Conservation (phyloP, 257 asterid genomes). For the Ocimum tenuiflorum region DNA sequence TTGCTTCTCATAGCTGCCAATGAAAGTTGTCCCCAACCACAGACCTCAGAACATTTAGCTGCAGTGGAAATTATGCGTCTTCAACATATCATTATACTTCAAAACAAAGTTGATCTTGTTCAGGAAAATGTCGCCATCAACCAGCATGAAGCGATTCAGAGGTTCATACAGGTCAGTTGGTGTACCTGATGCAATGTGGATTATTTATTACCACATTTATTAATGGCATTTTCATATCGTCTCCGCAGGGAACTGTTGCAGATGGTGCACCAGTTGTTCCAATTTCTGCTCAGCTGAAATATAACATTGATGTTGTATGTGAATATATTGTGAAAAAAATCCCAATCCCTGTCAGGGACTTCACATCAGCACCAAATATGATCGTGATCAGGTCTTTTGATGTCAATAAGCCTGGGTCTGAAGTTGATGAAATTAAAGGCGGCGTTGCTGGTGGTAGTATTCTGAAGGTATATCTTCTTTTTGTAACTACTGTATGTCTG, state of each 20-base stretch:
- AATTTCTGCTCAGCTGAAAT: constrained; percentile 94
- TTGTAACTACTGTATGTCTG: background rate
- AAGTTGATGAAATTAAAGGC: constrained; percentile 91
- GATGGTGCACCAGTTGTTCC: constrained; percentile 91
- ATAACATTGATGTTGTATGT: constrained; percentile 83
- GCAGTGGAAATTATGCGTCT: constrained; percentile 97
- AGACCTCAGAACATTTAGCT: constrained; percentile 94
- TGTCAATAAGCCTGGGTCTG: constrained; percentile 96
- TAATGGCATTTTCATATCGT: constrained; percentile 8
- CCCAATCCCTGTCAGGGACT: constrained; percentile 89
- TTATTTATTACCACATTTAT: background rate
- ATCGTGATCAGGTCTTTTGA: constrained; percentile 95
- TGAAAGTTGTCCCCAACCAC: constrained; percentile 97
- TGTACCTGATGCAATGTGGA: background rate
- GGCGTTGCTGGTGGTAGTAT: constrained; percentile 99
- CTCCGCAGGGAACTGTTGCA: constrained; percentile 85
- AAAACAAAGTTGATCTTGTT: constrained; percentile 93
- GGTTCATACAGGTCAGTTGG: constrained; percentile 67
- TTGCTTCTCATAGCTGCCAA: constrained; percentile 91
- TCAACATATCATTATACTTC: constrained; percentile 84
- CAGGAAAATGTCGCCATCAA: constrained; percentile 96
- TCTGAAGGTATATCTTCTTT: constrained; percentile 50
- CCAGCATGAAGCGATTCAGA: constrained; percentile 94
- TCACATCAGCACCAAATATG: constrained; percentile 90
- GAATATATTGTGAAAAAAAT: constrained; percentile 82